Evolutionary conservation across 1,284 basidiomycete genomes (phyloP), one percentile per base, ranked within the genome.

Genomic region (Gomphus bonarii): DNA sequence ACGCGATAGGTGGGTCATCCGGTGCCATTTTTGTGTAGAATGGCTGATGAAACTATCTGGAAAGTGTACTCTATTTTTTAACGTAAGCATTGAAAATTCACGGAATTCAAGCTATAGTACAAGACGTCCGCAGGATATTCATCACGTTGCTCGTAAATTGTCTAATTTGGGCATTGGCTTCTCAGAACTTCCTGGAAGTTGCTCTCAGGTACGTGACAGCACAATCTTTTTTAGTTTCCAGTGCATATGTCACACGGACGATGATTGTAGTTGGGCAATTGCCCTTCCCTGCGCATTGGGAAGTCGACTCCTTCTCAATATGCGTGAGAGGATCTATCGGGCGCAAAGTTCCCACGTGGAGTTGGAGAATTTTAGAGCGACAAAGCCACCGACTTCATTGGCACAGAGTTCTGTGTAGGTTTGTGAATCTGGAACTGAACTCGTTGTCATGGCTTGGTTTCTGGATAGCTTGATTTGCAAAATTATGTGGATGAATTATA

Each of bases 271-370:
- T 11, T 82, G 81, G 66, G 72, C 78, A 1, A 72, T 80, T 16
- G 76, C 80, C 2, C 69, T 82, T 65, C 78, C 80, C 0, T 80
- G 76, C 63, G 75, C 80, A 3, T 70, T 82, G 57, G 73, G 76
- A 7, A 81, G 76, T 63, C 71, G 80, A 22, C 72, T 82, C 12
- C 73, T 79, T 25, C 69, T 82, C 22, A 82, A 81, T 60, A 73
- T 82, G 30, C 76, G 78, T 11, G 68, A 31, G 14, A 28, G 48
- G 10, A 12, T 44, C 8, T 25, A 22, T 44, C 42, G 20, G 8
- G 16, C 42, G 9, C 18, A 44, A 22, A 22, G 20, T 44, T 22
- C 42, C 7, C 20, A 22, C 2, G 18, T 22, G 10, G 42, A 22
- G 7, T 18, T 44, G 20, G 20, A 22, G 8, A 25, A 5, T 20